Conservation (phyloP, 495 filamentous ascomycete species). For the Penicillium nucicola region DNA sequence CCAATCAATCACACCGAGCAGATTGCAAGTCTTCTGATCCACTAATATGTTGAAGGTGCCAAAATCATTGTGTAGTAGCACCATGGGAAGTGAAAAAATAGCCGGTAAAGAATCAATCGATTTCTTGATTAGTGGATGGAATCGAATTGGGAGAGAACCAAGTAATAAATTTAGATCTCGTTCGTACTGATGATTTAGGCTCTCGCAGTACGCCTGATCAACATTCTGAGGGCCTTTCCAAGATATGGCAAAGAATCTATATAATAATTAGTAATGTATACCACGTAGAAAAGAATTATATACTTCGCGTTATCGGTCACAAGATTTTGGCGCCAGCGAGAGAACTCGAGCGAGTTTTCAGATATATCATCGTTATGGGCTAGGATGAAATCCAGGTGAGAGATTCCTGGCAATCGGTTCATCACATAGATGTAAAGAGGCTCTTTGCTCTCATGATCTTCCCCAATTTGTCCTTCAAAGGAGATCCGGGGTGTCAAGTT, state of each 20-base stretch:
- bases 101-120: constrained; percentile 24
- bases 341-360: constrained; percentile 29
- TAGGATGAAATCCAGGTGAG: constrained; percentile 34
- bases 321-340: constrained; percentile 28
- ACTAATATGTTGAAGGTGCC: constrained; percentile 38
- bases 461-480: constrained; percentile 35
- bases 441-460: constrained; percentile 28
- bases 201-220: constrained; percentile 18
- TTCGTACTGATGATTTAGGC: constrained; percentile 18
- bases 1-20: constrained; percentile 43
- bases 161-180: constrained; percentile 29
- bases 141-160: constrained; percentile 30
- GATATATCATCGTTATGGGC: constrained; percentile 19
- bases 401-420: constrained; percentile 33
- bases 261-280: constrained; percentile 5
- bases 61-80: constrained; percentile 37
- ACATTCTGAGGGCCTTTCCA: constrained; percentile 33
- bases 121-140: constrained; percentile 29
- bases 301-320: constrained; percentile 30
- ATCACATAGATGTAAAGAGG: constrained; percentile 35
- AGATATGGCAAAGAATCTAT: constrained; percentile 33
- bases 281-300: not conserved
- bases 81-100: constrained; percentile 39
- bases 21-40: constrained; percentile 27
- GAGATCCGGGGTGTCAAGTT: constrained; percentile 25